Evolutionary conservation across 1,284 basidiomycete species (phyloP).

Genomic region (Mycena sp.): DNA sequence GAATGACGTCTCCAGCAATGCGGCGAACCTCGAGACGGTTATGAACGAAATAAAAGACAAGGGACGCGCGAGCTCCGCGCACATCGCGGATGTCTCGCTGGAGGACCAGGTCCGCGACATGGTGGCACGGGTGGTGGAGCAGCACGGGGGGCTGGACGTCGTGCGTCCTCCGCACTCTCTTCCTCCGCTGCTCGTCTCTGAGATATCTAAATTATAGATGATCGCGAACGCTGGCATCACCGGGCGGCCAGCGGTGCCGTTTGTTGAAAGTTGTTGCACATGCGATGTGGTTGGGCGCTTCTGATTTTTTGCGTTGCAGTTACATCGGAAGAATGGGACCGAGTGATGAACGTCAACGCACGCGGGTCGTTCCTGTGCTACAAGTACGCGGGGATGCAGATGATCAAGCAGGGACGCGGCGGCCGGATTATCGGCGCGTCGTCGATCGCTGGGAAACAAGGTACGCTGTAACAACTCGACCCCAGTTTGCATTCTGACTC

Average conservation of each 20-base stretch:
- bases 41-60: conserved; percentile 30
- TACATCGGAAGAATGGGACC: conserved; percentile 27
- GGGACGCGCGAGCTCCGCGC: conserved; percentile 23
- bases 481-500: background rate
- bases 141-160: conserved; percentile 40
- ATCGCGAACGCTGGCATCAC: conserved; percentile 40
- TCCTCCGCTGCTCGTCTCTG: too few relatives aligned
- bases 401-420: conserved; percentile 32
- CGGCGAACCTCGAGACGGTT: conserved; percentile 25
- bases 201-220: too few relatives aligned
- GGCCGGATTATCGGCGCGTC: conserved; percentile 34
- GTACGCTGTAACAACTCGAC: background rate
- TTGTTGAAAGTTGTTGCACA: conserved; percentile 28
- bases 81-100: conserved; percentile 40
- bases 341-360: conserved; percentile 29
- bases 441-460: conserved; percentile 24
- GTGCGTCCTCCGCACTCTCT: conserved; percentile 28
- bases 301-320: background rate
- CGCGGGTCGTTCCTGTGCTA: conserved; percentile 36
- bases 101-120: conserved; percentile 40
- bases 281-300: background rate
- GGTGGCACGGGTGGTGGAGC: conserved; percentile 35
- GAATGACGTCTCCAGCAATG: conserved; percentile 43
- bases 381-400: conserved; percentile 32
- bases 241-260: conserved; percentile 7